A percentile compares a stretch with the other conserved stretches of the same genome.
Evolutionary conservation across 257 asterid species (phyloP).

Genomic region (Gentiana straminea): DNA sequence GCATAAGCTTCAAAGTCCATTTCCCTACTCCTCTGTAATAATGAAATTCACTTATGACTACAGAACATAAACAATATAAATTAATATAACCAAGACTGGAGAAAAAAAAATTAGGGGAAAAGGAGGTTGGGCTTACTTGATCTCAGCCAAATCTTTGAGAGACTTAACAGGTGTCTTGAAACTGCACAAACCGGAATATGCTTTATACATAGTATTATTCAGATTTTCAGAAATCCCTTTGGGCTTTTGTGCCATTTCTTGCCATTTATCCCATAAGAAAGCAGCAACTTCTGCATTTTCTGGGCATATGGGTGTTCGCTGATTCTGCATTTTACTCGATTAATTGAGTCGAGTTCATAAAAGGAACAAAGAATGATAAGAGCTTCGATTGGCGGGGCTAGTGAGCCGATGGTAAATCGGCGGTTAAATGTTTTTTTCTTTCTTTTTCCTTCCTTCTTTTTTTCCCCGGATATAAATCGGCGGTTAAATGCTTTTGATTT

Average conservation of each 20-base stretch:
- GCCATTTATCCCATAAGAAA: conserved; percentile 50
- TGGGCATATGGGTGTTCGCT: conserved; percentile 34
- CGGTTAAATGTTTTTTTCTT: no score
- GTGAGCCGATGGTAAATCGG: no score
- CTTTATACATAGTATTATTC: conserved; percentile 55
- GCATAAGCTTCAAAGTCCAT: conserved; percentile 85
- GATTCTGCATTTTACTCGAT: conserved; percentile 30
- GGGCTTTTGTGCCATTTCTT: conserved; percentile 52
- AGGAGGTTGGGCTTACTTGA: conserved; percentile 48
- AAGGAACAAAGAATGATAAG: no score
- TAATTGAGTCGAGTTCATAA: no score
- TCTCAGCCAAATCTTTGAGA: conserved; percentile 56
- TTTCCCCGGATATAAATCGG: no score
- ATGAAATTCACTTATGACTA: neutral
- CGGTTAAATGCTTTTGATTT: no score
- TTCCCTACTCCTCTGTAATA: conserved; percentile 73
- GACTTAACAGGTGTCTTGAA: conserved; percentile 45
- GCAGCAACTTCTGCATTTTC: conserved; percentile 66
- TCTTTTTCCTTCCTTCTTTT: no score
- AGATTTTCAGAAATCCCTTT: conserved; percentile 77
- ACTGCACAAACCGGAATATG: conserved; percentile 57
- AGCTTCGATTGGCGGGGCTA: no score
- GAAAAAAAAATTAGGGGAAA: neutral
- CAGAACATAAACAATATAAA: neutral
- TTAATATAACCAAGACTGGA: neutral